Base-by-base conservation (phyloP, 169 alveolate species). In the Blepharisma undulans region DNA sequence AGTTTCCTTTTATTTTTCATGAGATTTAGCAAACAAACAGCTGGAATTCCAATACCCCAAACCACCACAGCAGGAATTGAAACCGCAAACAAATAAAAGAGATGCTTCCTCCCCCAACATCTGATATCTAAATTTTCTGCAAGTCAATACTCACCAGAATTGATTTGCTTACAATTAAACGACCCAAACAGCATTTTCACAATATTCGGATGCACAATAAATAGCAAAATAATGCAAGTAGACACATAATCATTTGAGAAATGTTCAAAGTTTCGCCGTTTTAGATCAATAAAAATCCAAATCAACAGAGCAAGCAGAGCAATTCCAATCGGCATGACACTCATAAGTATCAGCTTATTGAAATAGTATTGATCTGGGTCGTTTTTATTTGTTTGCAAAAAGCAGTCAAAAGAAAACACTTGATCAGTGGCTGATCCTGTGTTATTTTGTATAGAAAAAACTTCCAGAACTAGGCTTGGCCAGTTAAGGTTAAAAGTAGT, bases 31-130 rank as follows among this genome's bases (percentile, higher is more conserved):
- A 79, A 59, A 4, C 89, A 85, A 61, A 93, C 86, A 36, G 88
- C 72, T 1, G 95, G 95, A 4, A 91, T 91, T 10, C 94, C 95
- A 33, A 93, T 10, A 22, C 89, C 93, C 95, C 95, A 93, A 18
- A 93, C 82, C 8, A 88, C 72, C 1, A 91, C 30, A 14, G 91
- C 84, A 1, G 95, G 95, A 29, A 93, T 33, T 6, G 95, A 93
- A 12, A 93, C 59, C 19, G 25, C 27, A 7, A 87, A 34, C 16
- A 92, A 25, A 76, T 25, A 91, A 76, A 71, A 34, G n/a, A 66
- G 2, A 48, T 93, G 94, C n/a, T 29, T n/a, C 1, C 66, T 88
- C 14, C 84, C 29, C 21, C 74, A 82, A 87, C 95, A 93, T 16
- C 22, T 1, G 6, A 81, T 72, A 18, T 81, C 33, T 12, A 92